These are phyloP conservation scores for Apiotrichum domesticum DNA, from an alignment of 1,284 basidiomycete genomes.

Conservation along the genomic window DNA sequence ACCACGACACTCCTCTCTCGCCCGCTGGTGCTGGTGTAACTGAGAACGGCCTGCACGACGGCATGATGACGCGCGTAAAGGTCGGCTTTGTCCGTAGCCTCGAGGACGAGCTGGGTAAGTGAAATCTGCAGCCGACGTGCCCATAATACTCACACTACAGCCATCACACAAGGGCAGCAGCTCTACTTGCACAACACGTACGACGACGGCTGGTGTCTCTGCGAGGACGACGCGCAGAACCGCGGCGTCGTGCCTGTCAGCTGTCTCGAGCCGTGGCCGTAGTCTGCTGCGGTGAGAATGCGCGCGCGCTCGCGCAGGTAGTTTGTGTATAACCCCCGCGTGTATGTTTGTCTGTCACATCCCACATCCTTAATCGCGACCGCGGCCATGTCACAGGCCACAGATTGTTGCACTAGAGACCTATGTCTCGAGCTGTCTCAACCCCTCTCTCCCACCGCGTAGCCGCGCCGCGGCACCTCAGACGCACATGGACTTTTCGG, in stretches of 20 bases:
- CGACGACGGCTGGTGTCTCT: constrained; percentile 47
- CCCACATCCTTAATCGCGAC: too few relatives aligned
- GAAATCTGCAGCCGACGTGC: too few relatives aligned
- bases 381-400: too few relatives aligned
- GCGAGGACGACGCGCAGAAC: constrained; percentile 40
- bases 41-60: constrained; percentile 26
- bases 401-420: too few relatives aligned
- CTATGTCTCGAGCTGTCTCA: too few relatives aligned
- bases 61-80: constrained; percentile 41
- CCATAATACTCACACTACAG: constrained; percentile 3
- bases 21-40: constrained; percentile 4
- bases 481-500: too few relatives aligned
- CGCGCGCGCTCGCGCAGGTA: too few relatives aligned
- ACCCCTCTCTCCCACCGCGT: too few relatives aligned
- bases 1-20: not conserved
- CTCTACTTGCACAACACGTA: constrained; percentile 45
- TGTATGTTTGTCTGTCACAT: too few relatives aligned
- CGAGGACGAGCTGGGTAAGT: constrained; percentile 39
- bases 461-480: too few relatives aligned
- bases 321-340: too few relatives aligned
- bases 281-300: not conserved
- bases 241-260: constrained; percentile 44
- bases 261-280: constrained; percentile 40
- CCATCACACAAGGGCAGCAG: constrained; percentile 44
- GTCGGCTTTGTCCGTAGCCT: constrained; percentile 44